phyloP scores from a whole-genome alignment of 164 flowering plant genomes.

The Warburgia ugandensis region DNA sequence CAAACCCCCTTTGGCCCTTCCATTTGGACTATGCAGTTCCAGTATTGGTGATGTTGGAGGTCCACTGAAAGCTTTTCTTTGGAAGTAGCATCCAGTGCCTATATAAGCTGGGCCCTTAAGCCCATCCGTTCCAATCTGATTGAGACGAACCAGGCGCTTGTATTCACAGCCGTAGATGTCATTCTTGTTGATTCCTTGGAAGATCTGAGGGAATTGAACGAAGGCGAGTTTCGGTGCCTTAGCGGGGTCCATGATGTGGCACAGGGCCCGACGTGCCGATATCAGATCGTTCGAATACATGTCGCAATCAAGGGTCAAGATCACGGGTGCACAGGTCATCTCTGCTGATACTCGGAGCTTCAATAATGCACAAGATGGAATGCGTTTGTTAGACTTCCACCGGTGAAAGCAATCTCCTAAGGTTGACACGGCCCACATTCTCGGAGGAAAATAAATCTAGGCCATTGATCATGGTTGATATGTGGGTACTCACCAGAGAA shows the following conservation, averaged over 20 bases:
- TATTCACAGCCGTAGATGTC: constrained; percentile 38
- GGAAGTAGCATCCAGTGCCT: constrained; percentile 59
- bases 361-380: no score
- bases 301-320: constrained; percentile 58
- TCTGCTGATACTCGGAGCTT: constrained; percentile 28
- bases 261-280: constrained; percentile 38
- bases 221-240: constrained; percentile 23
- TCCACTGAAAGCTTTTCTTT: constrained; percentile 46
- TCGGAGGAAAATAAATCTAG: neutral
- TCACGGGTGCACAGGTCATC: constrained; percentile 51
- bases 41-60: constrained; percentile 19
- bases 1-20: neutral
- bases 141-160: constrained; percentile 23
- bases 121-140: constrained; percentile 56
- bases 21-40: neutral
- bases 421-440: no score
- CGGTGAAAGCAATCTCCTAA: no score
- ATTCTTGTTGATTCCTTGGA: constrained; percentile 29
- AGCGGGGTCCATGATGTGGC: constrained; percentile 36
- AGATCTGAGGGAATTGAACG: constrained; percentile 58
- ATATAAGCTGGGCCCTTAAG: constrained; percentile 36
- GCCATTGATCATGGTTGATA: no score
- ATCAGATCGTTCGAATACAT: constrained; percentile 54
- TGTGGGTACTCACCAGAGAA: constrained; percentile 55
- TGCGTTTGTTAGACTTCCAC: no score